Evolutionary conservation across 2,329 filamentous ascomycete species (phyloP).

Genomic region (Intubia oerlemansii): DNA sequence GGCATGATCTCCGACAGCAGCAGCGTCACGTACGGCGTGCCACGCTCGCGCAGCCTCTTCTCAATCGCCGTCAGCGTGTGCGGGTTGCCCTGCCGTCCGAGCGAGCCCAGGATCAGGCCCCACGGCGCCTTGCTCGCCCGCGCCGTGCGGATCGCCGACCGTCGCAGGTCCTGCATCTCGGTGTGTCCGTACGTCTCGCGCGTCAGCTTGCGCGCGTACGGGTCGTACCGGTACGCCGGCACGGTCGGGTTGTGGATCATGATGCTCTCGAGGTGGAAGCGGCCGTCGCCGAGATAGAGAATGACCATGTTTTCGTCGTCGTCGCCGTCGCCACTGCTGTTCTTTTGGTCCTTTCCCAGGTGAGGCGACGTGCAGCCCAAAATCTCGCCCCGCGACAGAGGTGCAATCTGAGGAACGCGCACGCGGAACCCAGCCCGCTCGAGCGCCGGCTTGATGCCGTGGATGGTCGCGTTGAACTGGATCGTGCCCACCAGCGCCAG

Average conservation of each 20-base stretch:
- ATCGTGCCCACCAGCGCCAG: constrained; percentile 92
- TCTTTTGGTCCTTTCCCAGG: too few species aligned
- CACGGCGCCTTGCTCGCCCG: constrained; percentile 27
- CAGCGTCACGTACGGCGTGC: constrained; percentile 66
- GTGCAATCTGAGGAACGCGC: constrained; percentile 78
- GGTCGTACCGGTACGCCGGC: constrained; percentile 89
- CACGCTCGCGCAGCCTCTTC: constrained; percentile 44
- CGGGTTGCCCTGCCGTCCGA: constrained; percentile 88
- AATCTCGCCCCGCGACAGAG: constrained; percentile 86
- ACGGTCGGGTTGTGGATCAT: constrained; percentile 96
- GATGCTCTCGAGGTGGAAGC: constrained; percentile 91
- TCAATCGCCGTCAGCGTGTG: constrained; percentile 82
- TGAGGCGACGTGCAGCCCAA: constrained; percentile 84
- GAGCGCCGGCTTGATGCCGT: constrained; percentile 57
- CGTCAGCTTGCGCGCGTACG: constrained; percentile 80
- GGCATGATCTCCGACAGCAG: constrained; percentile 92
- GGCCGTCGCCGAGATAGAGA: constrained; percentile 75
- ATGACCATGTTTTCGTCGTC: constrained; percentile 47
- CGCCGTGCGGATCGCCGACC: constrained; percentile 55
- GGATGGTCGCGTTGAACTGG: constrained; percentile 94
- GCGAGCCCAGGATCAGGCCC: constrained; percentile 82
- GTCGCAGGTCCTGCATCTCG: constrained; percentile 68
- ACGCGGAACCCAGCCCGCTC: constrained; percentile 71
- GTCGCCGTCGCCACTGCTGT: constrained; percentile 16
- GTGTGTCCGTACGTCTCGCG: constrained; percentile 81